Conservation (phyloP, 2,329 filamentous ascomycete species). For the Penicillium vulpinum region DNA sequence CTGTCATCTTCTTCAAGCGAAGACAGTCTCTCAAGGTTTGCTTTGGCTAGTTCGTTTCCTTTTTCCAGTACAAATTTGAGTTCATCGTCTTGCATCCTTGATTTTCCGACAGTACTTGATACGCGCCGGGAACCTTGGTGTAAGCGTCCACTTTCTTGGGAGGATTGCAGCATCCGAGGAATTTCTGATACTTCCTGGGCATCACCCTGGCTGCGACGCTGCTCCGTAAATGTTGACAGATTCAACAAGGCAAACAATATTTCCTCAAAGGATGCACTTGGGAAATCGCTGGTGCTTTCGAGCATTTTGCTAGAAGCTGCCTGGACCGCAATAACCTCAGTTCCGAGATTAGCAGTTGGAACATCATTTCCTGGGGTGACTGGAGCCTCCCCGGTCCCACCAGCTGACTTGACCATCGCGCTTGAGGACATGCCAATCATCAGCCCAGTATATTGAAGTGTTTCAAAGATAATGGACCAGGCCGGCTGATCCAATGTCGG, state of each 20-base stretch:
- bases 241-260: conserved; percentile 74
- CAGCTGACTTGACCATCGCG: conserved; percentile 29
- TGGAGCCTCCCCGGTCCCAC: conserved; percentile 30
- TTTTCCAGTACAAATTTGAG: conserved; percentile 65
- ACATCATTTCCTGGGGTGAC: conserved; percentile 44
- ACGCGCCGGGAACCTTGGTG: conserved; percentile 43
- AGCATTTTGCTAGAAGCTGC: conserved; percentile 81
- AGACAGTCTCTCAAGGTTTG: conserved; percentile 74
- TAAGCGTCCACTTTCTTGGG: conserved; percentile 29
- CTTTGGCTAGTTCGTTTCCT: conserved; percentile 68
- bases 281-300: conserved; percentile 89
- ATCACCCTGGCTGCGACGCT: conserved; percentile 50
- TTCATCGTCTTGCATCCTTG: conserved; percentile 46
- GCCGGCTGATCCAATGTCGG: conserved; percentile 74
- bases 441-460: conserved; percentile 87
- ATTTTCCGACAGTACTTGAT: conserved; percentile 43
- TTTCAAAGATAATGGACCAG: conserved; percentile 90
- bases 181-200: conserved; percentile 57
- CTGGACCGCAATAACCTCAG: conserved; percentile 85
- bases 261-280: conserved; percentile 75
- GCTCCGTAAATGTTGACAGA: conserved; percentile 55
- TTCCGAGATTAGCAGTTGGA: conserved; percentile 64
- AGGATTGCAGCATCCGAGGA: conserved; percentile 25
- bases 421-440: conserved; percentile 59
- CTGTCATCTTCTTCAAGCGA: conserved; percentile 60